A percentile compares a stretch with the other conserved stretches of the same genome.
These are phyloP conservation scores for Cymbomonas tetramitiformis DNA, from an alignment of 139 green algal genomes.

Conservation along the genomic window DNA sequence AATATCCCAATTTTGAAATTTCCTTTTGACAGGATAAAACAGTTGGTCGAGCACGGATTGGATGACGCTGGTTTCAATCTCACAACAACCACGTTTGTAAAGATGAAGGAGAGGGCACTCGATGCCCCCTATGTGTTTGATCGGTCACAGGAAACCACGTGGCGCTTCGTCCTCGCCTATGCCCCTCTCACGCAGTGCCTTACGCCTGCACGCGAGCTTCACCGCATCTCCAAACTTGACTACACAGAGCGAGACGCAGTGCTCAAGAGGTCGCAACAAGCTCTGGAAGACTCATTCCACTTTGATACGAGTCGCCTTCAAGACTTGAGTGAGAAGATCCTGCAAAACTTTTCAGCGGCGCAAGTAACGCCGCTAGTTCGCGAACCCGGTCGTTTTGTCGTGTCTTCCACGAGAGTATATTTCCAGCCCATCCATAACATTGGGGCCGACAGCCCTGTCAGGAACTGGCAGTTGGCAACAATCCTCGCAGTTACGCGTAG, in stretches of 20 bases:
- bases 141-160: slow-evolving; percentile 12
- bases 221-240: neutral
- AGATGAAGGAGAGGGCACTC: neutral
- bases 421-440: slow-evolving; percentile 32
- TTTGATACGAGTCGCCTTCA: slow-evolving; percentile 19
- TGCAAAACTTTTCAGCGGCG: slow-evolving; percentile 13
- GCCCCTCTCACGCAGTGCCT: slow-evolving; percentile 30
- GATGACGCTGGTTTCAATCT: neutral
- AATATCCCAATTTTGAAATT: neutral
- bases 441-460: slow-evolving; percentile 16
- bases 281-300: neutral
- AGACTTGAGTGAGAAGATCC: slow-evolving; percentile 14
- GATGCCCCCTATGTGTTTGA: neutral
- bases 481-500: slow-evolving; percentile 10
- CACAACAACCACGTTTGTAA: neutral
- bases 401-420: slow-evolving; percentile 25
- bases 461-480: slow-evolving; percentile 18
- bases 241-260: neutral
- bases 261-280: neutral
- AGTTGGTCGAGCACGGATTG: neutral
- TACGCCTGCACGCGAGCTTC: slow-evolving; percentile 29
- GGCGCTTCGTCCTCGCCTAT: slow-evolving; percentile 37
- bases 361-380: slow-evolving; percentile 34
- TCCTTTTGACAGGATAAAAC: neutral
- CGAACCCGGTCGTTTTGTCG: slow-evolving; percentile 26